Evolutionary conservation across 352 stramenopile genomes (phyloP), one percentile per base, ranked within the genome.

Genomic region (Globisporangium ultimum): DNA sequence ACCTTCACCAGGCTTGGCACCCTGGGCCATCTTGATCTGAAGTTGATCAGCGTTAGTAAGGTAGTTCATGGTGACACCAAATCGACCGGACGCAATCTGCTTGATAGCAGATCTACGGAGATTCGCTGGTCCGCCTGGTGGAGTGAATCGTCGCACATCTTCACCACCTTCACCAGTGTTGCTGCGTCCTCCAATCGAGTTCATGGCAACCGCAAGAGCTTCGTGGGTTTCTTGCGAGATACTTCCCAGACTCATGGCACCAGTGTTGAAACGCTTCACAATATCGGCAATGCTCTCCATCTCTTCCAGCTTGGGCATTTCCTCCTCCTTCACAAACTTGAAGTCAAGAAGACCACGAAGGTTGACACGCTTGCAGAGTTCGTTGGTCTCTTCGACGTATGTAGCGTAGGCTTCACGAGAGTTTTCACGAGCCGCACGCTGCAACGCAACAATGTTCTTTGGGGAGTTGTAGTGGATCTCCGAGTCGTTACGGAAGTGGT

Each of bases 11-110:
- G 96, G 96, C 74, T 98, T 99, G 15, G 95, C 94, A 53, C 96
- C 96, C 76, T 99, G 96, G 1, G 96, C 96, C 93, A 99, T 99
- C 79, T 99, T 99, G 74, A 99, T 99, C 78, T 99, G 94, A 42
- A 99, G 95, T 76, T 98, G 93, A 64, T 99, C 95, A 40, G 92
- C 96, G 62, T 99, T 98, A 8, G 93, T 96, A 22, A 99, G 76
- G 69, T 99, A 99, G 68, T 98, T 89, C 56, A 96, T 97, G 12
- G 95, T 98, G 18, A 98, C 96, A 62, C 95, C 95, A 66, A 98
- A 99, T 61, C 96, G 78, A 52, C 95, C 96, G 13, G 90, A 98
- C 43, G 96, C 96, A 45, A 99, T 89, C 67, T 97, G 90, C 68
- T 98, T 98, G 65, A 99, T 98, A 59, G 81, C 84, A 7, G 91